Base-by-base conservation (phyloP, 2,329 filamentous ascomycete species). In the Davidsoniella eucalypti region DNA sequence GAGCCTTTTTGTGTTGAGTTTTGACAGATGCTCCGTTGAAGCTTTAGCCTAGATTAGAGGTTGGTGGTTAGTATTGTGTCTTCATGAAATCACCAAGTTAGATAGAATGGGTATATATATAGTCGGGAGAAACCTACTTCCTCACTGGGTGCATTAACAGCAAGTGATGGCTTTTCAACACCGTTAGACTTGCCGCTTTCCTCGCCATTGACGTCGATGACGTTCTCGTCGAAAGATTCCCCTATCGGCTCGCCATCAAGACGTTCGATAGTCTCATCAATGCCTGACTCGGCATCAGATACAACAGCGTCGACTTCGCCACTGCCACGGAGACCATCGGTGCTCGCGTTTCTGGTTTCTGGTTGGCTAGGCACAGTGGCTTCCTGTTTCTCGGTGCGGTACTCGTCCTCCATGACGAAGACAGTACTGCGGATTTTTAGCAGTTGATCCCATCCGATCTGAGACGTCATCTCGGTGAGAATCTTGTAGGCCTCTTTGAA, bases 341-440 rank as follows among this genome's bases (percentile, higher is more conserved):
- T 85, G 68, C 87, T 92, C 45, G 87, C 76, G 61, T 83, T 87
- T 42, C 83, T 33, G 58, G 79, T 81, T 64, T 53, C 67, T 66
- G 43, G 64, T 60, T 14, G 67, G 61, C 45, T 69, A 49, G 23
- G 17, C 8, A 29, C 36, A 16, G 68, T 67, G 21, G 70, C 64
- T 54, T 81, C 78, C 51, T 84, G 80, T 64, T 84, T 86, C 66
- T 96, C 92, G 51, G 82, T 84, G 45, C 92, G 80, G 62, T 98
- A 98, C 64, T 98, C 92, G 61, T 98, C 92, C 63, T 98, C 92
- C 92, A 98, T 98, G 45, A 98, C 92, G 58, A 98, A 98, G 1
- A 98, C 92, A 55, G 90, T 88, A 67, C 90, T 96, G 57, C 92
- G 78, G 59, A 93, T 94, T 65, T 87, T 93, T 47, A 98, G 70